A percentile compares a stretch with the other conserved stretches of the same genome.
Evolutionary conservation across 129 eudicot species (phyloP).

Genomic region (Chrysanthemum lavandulifolium): DNA sequence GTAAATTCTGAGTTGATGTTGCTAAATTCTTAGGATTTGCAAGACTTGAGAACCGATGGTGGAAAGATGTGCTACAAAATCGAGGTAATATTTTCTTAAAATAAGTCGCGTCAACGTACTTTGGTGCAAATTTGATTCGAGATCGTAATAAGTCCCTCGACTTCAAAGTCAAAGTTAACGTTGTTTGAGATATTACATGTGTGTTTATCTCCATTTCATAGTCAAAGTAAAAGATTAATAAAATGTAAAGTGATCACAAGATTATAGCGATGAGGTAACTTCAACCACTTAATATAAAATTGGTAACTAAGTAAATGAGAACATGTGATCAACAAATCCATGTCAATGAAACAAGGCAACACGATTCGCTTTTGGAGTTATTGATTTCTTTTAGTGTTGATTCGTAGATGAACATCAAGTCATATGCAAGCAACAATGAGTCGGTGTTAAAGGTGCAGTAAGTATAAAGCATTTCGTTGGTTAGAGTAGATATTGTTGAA

Average conservation of each 20-base stretch:
- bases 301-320: background rate
- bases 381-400: slow-evolving; percentile 12
- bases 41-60: slow-evolving; percentile 46
- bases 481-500: too few species aligned
- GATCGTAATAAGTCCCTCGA: background rate
- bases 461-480: too few species aligned
- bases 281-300: too few species aligned
- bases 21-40: too few species aligned
- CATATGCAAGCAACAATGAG: slow-evolving; percentile 93
- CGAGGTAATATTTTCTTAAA: slow-evolving; percentile 46
- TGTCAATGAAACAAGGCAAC: background rate
- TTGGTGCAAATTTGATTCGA: background rate
- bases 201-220: background rate
- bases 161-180: background rate
- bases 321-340: background rate
- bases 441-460: slow-evolving; percentile 45
- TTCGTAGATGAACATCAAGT: slow-evolving; percentile 81
- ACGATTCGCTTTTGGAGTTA: background rate
- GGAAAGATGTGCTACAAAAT: slow-evolving; percentile 87
- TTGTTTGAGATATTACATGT: background rate
- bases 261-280: too few species aligned
- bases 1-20: too few species aligned
- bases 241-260: too few species aligned
- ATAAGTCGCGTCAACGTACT: background rate
- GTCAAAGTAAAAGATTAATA: too few species aligned